These are phyloP conservation scores for Spathaspora girioi DNA, from an alignment of 805 yeast species.

Conservation along the genomic window DNA sequence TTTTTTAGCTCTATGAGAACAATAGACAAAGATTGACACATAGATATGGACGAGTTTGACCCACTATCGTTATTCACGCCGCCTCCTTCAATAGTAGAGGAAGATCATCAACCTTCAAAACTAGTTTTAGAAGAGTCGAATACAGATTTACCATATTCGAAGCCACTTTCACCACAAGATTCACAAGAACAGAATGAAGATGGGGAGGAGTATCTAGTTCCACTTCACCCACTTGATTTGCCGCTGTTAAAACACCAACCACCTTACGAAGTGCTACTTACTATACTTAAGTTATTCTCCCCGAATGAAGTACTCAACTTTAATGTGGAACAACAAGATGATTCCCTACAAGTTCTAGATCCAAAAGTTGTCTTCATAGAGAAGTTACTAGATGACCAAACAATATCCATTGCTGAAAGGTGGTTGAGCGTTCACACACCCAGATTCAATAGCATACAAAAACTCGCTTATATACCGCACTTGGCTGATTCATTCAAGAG, in stretches of 20 bases:
- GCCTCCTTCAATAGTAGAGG: slow-evolving; percentile 2
- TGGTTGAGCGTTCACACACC: slow-evolving; percentile 46
- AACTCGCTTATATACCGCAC: slow-evolving; percentile 21
- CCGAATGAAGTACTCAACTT: slow-evolving; percentile 54
- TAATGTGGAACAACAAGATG: slow-evolving; percentile 5
- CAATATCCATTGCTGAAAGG: slow-evolving; percentile 22
- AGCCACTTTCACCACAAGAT: not conserved
- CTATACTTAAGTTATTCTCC: slow-evolving; percentile 46
- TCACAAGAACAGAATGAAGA: slow-evolving; percentile 10
- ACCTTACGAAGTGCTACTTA: slow-evolving; percentile 40
- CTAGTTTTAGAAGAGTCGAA: not conserved
- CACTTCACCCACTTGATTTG: slow-evolving; percentile 55
- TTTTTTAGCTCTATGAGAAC: not conserved
- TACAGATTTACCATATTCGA: not conserved
- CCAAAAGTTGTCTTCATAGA: slow-evolving; percentile 22
- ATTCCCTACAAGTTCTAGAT: slow-evolving; percentile 5
- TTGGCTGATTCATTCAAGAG: slow-evolving; percentile 24
- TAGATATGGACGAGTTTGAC: slow-evolving; percentile 37
- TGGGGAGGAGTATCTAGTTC: slow-evolving; percentile 22
- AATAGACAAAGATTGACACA: not conserved
- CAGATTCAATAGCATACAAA: slow-evolving; percentile 18
- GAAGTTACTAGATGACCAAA: slow-evolving; percentile 25
- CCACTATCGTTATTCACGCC: slow-evolving; percentile 40
- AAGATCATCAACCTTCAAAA: not conserved
- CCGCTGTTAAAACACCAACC: slow-evolving; percentile 50